Conservation (phyloP, 2,329 filamentous ascomycete species). For the Epichloe sibirici region DNA sequence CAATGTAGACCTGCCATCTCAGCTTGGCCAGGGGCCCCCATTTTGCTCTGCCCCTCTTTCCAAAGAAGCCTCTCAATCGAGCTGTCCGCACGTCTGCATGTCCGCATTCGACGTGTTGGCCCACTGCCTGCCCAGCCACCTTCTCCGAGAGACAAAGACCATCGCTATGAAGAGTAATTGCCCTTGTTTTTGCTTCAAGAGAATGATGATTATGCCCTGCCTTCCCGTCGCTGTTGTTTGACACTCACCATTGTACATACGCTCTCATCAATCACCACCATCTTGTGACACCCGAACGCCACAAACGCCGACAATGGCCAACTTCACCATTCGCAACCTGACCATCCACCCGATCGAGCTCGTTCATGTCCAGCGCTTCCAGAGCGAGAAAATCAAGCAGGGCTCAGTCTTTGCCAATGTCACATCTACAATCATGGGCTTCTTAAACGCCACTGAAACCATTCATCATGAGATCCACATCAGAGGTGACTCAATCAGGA, state of each 20-base stretch:
- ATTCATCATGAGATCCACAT: slow-evolving; percentile 20
- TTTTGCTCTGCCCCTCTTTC: background rate
- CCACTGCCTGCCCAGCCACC: background rate
- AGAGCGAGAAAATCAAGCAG: slow-evolving; percentile 31
- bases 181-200: background rate
- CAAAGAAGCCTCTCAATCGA: background rate
- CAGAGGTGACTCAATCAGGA: slow-evolving; percentile 47
- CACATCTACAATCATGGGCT: slow-evolving; percentile 28
- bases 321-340: slow-evolving; percentile 70
- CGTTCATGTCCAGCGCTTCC: slow-evolving; percentile 61
- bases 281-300: background rate
- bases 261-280: background rate
- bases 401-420: slow-evolving; percentile 33
- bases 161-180: background rate
- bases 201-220: background rate
- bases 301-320: slow-evolving; percentile 28
- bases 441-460: slow-evolving; percentile 30
- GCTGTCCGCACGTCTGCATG: background rate
- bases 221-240: background rate
- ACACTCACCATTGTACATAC: background rate
- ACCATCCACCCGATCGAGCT: slow-evolving; percentile 63
- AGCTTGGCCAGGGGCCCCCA: background rate
- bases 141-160: background rate
- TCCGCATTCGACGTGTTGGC: background rate
- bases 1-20: background rate